Evolutionary conservation across 805 yeast species (phyloP), one percentile per base, ranked within the genome.

Genomic region (Wickerhamomyces bisporus): DNA sequence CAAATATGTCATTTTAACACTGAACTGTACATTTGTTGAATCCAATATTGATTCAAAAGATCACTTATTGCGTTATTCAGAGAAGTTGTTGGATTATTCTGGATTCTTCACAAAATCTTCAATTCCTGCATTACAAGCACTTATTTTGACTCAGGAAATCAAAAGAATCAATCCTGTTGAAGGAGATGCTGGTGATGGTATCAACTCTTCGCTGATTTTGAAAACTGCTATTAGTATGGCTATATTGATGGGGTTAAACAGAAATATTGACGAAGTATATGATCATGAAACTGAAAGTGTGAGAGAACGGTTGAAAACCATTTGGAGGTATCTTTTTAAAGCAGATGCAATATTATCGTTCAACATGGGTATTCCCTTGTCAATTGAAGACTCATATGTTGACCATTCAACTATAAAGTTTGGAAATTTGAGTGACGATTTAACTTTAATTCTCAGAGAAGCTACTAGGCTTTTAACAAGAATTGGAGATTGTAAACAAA

Each of bases 201-300:
- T 44, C 10, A 42, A 46, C 19, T 44, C 46, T 12, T 18, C 41
- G 0, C 18, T 51, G 36, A 8, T 42, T 1, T 38, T 48, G 24
- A 50, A 35, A 23, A 20, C 37, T 1, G 55, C 57, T 6, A 32
- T 53, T 14, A 41, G 28, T 25, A 53, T 53, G 55, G 57, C 56
- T 2, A 27, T 52, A 4, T 15, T 42, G 1, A 40, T 55, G 47
- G 60, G 60, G 2, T 28, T 55, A 12, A 45, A 55, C 24, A 39
- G 46, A 21, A 42, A 53, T 19, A 43, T 55, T 21, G 53, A 49
- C 24, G 29, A 12, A 1, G 17, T 53, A 6, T 53, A 47, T 31
- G 1, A 30, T 1, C 31, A 26, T 17, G 48, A 48, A 26, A 16
- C 40, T 10, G 19, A 26, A 2, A 24, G 14, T 3, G 35, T 30